A percentile compares a stretch with the other conserved stretches of the same genome.
phyloP scores from a whole-genome alignment of 495 filamentous ascomycete genomes.

The Cairneyella variabilis region DNA sequence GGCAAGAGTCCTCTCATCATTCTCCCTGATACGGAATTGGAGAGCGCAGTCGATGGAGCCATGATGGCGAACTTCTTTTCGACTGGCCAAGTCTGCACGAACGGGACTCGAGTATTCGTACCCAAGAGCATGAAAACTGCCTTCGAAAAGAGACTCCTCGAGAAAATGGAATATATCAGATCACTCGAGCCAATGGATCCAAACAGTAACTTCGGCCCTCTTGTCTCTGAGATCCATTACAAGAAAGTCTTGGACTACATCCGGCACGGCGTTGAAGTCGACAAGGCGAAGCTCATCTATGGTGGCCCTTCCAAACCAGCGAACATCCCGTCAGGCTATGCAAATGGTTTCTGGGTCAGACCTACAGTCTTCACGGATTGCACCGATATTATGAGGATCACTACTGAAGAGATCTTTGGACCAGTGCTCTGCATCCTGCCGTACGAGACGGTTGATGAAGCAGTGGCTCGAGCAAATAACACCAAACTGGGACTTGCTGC shows the following conservation, averaged over 20 bases:
- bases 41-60: constrained; percentile 72
- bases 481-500: constrained; percentile 73
- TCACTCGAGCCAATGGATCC: constrained; percentile 64
- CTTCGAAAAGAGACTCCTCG: constrained; percentile 61
- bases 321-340: constrained; percentile 45
- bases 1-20: constrained; percentile 74
- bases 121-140: constrained; percentile 53
- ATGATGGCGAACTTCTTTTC: constrained; percentile 91
- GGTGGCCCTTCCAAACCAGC: constrained; percentile 56
- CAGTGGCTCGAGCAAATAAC: constrained; percentile 64
- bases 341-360: constrained; percentile 60
- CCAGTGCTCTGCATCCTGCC: constrained; percentile 72
- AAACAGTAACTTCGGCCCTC: constrained; percentile 71
- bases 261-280: constrained; percentile 59
- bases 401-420: constrained; percentile 76
- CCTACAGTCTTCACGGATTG: constrained; percentile 75
- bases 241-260: constrained; percentile 71
- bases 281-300: constrained; percentile 67
- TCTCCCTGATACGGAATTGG: constrained; percentile 66
- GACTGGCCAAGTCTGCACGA: constrained; percentile 80
- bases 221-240: constrained; percentile 63
- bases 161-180: constrained; percentile 65
- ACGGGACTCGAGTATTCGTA: constrained; percentile 77
- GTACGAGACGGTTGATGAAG: constrained; percentile 64
- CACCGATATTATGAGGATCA: constrained; percentile 66